Evolutionary conservation across 2,329 filamentous ascomycete genomes (phyloP), one percentile per base, ranked within the genome.

Genomic region (Xylogone sp.): DNA sequence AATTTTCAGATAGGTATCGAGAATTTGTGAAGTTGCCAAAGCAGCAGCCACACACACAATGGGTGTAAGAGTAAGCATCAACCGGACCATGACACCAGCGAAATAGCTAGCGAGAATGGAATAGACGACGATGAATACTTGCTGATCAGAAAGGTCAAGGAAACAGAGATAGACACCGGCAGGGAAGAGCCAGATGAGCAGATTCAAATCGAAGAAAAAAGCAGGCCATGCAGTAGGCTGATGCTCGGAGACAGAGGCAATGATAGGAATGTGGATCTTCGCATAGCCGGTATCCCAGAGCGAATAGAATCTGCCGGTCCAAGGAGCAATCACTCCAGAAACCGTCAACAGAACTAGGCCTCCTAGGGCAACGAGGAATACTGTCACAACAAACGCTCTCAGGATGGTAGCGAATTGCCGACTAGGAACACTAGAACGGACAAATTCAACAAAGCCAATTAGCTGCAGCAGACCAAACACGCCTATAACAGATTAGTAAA

Each of bases 181-280:
- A 3, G 94, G 94, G 83, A 99, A 97, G 48, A 99, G 84, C 94
- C 94, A 99, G 73, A 99, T 96, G 65, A 99, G 81, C 76, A 99
- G 85, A 77, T 96, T 97, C 62, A 99, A 79, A 65, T 99, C 94
- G 71, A 99, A 99, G 78, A 99, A 99, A 80, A 97, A 99, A 16
- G 95, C 90, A 2, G 94, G 94, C 94, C 94, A 99, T 43, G 94
- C 94, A 34, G 94, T 99, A 50, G 94, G 94, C 75, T 99, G 94
- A 75, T 99, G 94, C 75, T 99, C 94, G 1, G 94, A 99, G 45
- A 99, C 94, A n/a, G 94, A 99, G 3, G 94, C 94, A 69, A 99
- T 99, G 68, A 99, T 99, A 55, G 94, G 94, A 67, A 99, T 99
- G 67, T 99, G 94, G 58, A 97, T 95, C 79, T 99, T 99, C 65